Base-by-base conservation (phyloP, 805 yeast genomes). In the Cyberlindnera amylophila region DNA sequence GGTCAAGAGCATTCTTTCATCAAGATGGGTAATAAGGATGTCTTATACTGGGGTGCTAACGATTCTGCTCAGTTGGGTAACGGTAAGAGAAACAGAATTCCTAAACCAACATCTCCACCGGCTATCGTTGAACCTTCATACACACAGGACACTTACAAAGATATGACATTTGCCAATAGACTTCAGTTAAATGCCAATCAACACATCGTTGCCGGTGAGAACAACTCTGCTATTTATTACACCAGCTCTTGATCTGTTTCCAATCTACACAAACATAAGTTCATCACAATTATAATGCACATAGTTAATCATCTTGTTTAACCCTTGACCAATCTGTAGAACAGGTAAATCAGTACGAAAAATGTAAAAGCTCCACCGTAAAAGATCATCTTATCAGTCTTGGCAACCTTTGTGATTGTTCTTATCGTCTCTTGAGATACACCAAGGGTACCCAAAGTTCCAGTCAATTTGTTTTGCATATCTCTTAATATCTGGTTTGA, bases 321-420 rank as follows among this genome's bases (percentile, higher is more conserved):
- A 21, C 24, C 24, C 24, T 12, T 27, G n/a, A 90, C 69, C 71
- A 81, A 79, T 55, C 72, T 76, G 50, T 81, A 61, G 33, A 90
- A 79, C 44, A 75, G 71, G 62, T 79, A 87, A 67, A 89, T 85
- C 19, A 77, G 66, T 12, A 81, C 68, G 43, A 90, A 58, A 63
- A 86, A 74, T 24, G 82, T 51, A 2, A 73, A 34, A 3, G 86
- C 78, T 26, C 89, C 86, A 11, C 82, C 80, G 72, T 85, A 89
- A 58, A 93, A 93, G 24, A 93, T 67, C 71, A 87, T 75, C 59
- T 89, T 89, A 61, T 91, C 98, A 59, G 87, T 83, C 52, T 75
- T 77, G 10, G 95, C 91, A 42, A 96, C 74, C 52, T 79, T 76
- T 63, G 89, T 93, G 26, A 91, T 82, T 41, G 74, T 71, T 42